Evolutionary conservation across 192 early-diverging fungal species (phyloP).

Genomic region (Mortierella claussenii): DNA sequence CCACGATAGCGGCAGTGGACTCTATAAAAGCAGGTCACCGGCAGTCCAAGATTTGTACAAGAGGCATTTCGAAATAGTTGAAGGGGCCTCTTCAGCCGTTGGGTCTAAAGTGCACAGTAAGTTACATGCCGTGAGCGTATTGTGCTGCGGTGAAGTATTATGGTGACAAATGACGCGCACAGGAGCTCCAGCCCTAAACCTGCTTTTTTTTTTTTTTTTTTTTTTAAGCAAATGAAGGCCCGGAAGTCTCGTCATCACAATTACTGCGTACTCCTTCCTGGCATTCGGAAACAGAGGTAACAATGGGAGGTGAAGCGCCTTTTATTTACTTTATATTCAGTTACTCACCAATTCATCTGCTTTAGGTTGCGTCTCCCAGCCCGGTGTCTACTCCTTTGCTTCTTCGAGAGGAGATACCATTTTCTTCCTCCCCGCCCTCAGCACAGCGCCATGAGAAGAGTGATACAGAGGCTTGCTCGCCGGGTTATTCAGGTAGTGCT

Average conservation of each 20-base stretch:
- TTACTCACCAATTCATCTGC: no score
- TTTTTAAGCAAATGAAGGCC: background rate
- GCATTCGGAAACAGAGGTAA: constrained; percentile 6
- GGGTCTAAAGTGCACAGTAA: no score
- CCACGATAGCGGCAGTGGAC: constrained; percentile 8
- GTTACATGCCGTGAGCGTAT: no score
- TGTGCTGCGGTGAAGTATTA: no score
- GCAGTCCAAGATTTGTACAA: constrained; percentile 4
- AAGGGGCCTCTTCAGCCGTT: background rate
- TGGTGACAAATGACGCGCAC: constrained; percentile 6
- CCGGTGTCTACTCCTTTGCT: no score
- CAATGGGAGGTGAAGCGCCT: background rate
- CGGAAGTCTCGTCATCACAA: background rate
- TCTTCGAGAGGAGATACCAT: no score
- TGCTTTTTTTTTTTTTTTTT: background rate
- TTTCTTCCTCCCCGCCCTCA: background rate
- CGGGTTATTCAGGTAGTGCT: background rate
- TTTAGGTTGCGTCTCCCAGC: no score
- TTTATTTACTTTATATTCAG: background rate
- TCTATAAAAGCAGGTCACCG: constrained; percentile 1
- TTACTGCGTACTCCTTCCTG: constrained; percentile 5
- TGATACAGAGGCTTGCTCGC: no score
- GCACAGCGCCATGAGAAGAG: background rate
- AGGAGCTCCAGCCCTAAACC: background rate
- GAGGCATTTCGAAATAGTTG: background rate